Evolutionary conservation across 768 basidiomycete species (phyloP).

Genomic region (Hygrophorus russula): DNA sequence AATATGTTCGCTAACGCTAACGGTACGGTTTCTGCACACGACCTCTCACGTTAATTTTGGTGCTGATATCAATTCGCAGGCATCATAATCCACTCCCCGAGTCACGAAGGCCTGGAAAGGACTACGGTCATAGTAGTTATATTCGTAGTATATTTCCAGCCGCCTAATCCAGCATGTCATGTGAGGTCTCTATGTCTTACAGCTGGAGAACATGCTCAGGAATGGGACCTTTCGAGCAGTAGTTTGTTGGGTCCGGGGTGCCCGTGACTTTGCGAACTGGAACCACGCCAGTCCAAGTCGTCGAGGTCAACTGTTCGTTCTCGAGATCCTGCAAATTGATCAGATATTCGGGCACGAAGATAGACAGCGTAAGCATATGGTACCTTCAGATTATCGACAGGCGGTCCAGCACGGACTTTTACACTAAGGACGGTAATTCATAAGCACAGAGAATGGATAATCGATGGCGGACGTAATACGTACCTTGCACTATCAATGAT

Average conservation of each 20-base stretch:
- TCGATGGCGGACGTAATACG: not conserved
- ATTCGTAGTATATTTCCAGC: not conserved
- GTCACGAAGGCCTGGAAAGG: no score
- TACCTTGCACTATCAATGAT: conserved; percentile 1
- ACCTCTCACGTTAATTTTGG: no score
- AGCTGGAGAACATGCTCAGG: conserved; percentile 1
- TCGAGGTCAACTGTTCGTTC: not conserved
- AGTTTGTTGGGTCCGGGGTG: not conserved
- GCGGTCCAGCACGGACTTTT: conserved; percentile 1
- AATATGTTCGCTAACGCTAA: not conserved
- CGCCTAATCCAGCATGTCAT: not conserved
- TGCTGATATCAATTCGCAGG: no score
- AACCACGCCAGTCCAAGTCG: conserved; percentile 1
- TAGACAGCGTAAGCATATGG: not conserved
- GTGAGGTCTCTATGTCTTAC: not conserved
- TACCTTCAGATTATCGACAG: conserved; percentile 2
- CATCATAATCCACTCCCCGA: no score
- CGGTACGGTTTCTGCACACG: no score
- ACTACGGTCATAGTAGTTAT: no score
- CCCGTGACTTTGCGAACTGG: not conserved
- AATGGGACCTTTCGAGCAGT: not conserved
- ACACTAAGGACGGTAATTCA: not conserved
- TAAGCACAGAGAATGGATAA: not conserved
- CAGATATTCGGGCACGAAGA: no score
- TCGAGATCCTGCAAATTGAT: conserved; percentile 1